Evolutionary conservation across 2,329 filamentous ascomycete species (phyloP).

Genomic region (Sarocladium brachiariae): DNA sequence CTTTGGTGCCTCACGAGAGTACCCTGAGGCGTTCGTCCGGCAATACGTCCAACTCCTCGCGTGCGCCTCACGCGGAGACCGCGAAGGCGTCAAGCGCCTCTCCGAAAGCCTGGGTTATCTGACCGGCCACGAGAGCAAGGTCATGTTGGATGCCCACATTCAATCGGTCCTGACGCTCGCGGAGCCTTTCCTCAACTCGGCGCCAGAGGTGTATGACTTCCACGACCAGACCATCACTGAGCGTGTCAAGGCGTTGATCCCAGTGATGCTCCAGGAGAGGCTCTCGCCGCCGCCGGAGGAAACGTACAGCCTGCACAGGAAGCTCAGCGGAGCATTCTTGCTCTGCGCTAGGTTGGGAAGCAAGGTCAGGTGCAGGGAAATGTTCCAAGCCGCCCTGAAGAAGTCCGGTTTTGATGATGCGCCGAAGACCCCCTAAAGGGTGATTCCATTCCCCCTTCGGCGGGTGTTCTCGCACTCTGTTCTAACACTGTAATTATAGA

Average conservation of each 20-base stretch:
- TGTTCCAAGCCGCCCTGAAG: constrained; percentile 60
- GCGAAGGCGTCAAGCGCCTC: constrained; percentile 53
- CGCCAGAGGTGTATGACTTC: constrained; percentile 87
- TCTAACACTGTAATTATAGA: background rate
- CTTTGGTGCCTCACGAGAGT: constrained; percentile 89
- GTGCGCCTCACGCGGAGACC: constrained; percentile 69
- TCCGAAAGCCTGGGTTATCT: constrained; percentile 81
- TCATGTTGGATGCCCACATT: constrained; percentile 89
- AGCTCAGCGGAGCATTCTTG: constrained; percentile 90
- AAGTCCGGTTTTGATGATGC: constrained; percentile 25
- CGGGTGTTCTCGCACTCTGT: background rate
- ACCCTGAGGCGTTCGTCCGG: constrained; percentile 68
- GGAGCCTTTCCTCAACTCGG: constrained; percentile 74
- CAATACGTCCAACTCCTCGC: constrained; percentile 75
- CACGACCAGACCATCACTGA: constrained; percentile 93
- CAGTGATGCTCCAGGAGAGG: constrained; percentile 85
- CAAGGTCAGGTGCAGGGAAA: constrained; percentile 68
- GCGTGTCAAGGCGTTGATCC: constrained; percentile 79
- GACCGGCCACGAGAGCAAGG: constrained; percentile 76
- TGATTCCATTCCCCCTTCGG: background rate
- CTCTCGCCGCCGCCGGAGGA: constrained; percentile 91
- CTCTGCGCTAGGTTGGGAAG: constrained; percentile 83
- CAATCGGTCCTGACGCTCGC: constrained; percentile 82
- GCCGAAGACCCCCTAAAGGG: background rate
- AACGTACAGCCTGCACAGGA: constrained; percentile 92